Base-by-base conservation (phyloP, 2,329 filamentous ascomycete genomes). In the Penicillium sp. region DNA sequence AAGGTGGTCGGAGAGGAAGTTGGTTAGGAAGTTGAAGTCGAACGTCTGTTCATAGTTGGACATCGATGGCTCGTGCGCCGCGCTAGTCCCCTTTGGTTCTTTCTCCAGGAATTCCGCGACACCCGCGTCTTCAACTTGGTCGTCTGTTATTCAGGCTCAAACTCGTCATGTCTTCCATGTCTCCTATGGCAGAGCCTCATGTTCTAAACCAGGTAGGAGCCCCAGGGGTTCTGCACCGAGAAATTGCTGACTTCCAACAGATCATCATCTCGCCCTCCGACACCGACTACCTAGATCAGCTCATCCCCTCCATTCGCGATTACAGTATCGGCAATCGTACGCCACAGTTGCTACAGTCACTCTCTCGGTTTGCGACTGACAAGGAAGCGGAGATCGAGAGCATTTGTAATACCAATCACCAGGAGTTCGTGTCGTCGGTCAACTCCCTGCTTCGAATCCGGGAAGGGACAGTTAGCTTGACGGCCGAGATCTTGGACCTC, bases 221-320 rank as follows among this genome's bases (percentile, higher is more conserved):
- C 20, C 13, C 20, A 9, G 4, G 8, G 16, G 18, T 22, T 9
- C 27, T 14, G 22, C 25, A 24, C n/a, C 8, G 25, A 30, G 24
- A n/a, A 13, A 5, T 16, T 31, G 16, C n/a, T 44, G 22, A 44
- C 16, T 4, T 3, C 14, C 33, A 36, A 39, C 68, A 99, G 90
- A 95, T 97, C 61, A 92, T 96, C 55, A 84, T 95, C 63, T 91
- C 92, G 2, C 88, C 91, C 11, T 91, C 92, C 20, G 92, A 97
- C 66, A 82, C 87, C 44, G 94, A 99, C 65, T 97, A 96, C 67
- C 85, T 99, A 57, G 94, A 97, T 69, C 92, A 96, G 68, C 78
- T 99, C 45, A 96, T 97, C 43, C 92, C 92, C 9, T 89, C 95
- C 2, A 86, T 99, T 57, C 94, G 91, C 76, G 92, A 96, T 81